Conservation (phyloP, 1,284 basidiomycete genomes). For the Phenoliferia sp. region DNA sequence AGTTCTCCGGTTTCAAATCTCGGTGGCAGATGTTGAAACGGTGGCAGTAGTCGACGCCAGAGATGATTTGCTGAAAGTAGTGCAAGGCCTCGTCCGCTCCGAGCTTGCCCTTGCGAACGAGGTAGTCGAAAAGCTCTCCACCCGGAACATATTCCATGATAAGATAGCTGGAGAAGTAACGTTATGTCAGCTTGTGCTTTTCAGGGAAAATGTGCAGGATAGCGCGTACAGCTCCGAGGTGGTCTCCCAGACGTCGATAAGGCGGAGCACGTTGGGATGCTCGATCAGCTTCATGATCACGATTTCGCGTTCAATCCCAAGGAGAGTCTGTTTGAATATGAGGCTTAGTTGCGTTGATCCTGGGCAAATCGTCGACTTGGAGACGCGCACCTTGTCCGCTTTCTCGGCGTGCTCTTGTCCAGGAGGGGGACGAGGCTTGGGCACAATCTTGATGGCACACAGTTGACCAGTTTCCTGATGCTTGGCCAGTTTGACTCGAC, state of each 20-base stretch:
- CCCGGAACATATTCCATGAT: constrained; percentile 97
- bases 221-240: constrained; percentile 68
- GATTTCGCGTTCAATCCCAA: constrained; percentile 91
- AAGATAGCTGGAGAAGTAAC: constrained; percentile 55
- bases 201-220: not conserved
- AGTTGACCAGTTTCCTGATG: constrained; percentile 82
- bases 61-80: constrained; percentile 95
- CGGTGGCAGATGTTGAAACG: constrained; percentile 90
- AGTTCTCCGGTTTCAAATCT: constrained; percentile 90
- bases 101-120: constrained; percentile 82
- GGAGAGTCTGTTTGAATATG: constrained; percentile 55
- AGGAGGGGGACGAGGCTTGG: constrained; percentile 68
- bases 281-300: constrained; percentile 99
- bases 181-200: not conserved
- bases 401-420: constrained; percentile 58
- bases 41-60: constrained; percentile 92
- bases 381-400: constrained; percentile 48
- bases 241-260: constrained; percentile 98
- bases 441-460: constrained; percentile 95
- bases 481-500: constrained; percentile 84
- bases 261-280: constrained; percentile 89
- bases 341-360: not conserved
- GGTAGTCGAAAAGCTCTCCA: constrained; percentile 95
- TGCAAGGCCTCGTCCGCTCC: constrained; percentile 73
- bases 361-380: no score